Conservation (phyloP, 495 filamentous ascomycete genomes). For the Umbilicaria muhlenbergii region DNA sequence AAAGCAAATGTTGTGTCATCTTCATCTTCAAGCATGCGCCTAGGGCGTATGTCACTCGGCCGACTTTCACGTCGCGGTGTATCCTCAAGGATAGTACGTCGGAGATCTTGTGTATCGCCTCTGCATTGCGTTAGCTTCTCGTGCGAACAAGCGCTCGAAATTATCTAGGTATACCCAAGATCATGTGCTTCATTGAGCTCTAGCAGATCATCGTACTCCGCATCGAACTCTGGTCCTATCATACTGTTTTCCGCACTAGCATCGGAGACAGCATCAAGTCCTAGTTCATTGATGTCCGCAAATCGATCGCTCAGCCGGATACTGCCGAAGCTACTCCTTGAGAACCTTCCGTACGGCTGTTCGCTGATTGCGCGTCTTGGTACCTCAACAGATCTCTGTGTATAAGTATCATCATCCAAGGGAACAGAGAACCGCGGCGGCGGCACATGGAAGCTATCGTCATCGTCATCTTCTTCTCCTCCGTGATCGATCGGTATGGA, state of each 20-base stretch:
- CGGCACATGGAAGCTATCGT: slow-evolving; percentile 35
- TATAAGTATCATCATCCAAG: slow-evolving; percentile 54
- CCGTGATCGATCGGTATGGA: slow-evolving; percentile 50
- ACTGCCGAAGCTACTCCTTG: slow-evolving; percentile 39
- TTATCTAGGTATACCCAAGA: slow-evolving; percentile 18
- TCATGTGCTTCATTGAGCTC: background rate
- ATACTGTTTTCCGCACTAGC: slow-evolving; percentile 1
- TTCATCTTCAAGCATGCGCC: background rate
- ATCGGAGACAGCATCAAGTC: slow-evolving; percentile 23
- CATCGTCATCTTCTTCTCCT: slow-evolving; percentile 39
- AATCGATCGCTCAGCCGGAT: slow-evolving; percentile 48
- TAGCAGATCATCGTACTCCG: too few relatives aligned
- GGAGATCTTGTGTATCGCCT: slow-evolving; percentile 30
- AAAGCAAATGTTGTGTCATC: slow-evolving; percentile 4
- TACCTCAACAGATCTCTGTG: slow-evolving; percentile 53
- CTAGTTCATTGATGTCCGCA: slow-evolving; percentile 33
- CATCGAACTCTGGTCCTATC: slow-evolving; percentile 4
- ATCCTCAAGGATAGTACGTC: slow-evolving; percentile 26
- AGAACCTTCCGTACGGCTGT: slow-evolving; percentile 28
- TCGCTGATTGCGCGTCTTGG: slow-evolving; percentile 45
- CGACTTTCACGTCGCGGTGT: background rate
- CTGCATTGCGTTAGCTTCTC: slow-evolving; percentile 21
- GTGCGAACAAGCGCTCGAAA: slow-evolving; percentile 14
- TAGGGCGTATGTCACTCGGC: background rate
- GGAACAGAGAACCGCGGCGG: slow-evolving; percentile 46